These are phyloP conservation scores for Debaryomyces sp. DNA, from an alignment of 1,139 yeast species.

Conservation along the genomic window DNA sequence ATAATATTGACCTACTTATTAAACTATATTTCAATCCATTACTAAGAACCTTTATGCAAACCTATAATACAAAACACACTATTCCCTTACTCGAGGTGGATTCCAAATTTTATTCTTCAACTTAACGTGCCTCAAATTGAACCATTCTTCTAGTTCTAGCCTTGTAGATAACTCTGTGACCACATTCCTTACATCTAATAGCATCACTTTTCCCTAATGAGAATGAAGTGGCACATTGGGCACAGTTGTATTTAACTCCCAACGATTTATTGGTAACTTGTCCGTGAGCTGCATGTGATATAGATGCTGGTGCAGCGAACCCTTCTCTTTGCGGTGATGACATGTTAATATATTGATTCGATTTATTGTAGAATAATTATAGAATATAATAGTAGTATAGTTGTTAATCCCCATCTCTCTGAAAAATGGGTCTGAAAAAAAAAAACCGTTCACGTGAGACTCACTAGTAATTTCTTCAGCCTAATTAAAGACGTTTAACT, in stretches of 20 bases:
- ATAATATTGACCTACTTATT: not conserved
- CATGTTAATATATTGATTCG: slow-evolving; percentile 32
- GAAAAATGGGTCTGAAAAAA: not conserved
- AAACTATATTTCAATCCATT: not conserved
- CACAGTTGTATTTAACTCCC: slow-evolving; percentile 93
- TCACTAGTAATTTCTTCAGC: not conserved
- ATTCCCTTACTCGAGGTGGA: not conserved
- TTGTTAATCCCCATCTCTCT: not conserved
- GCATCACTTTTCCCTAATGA: slow-evolving; percentile 93
- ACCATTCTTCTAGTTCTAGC: slow-evolving; percentile 97
- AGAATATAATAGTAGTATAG: not conserved
- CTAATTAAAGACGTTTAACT: not conserved
- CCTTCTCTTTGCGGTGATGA: slow-evolving; percentile 82
- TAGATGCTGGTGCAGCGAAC: slow-evolving; percentile 82
- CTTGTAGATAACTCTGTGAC: slow-evolving; percentile 95
- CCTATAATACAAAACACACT: slow-evolving; percentile 8
- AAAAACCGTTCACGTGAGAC: slow-evolving; percentile 3
- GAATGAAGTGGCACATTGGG: slow-evolving; percentile 91
- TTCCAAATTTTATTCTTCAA: not conserved
- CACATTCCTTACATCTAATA: slow-evolving; percentile 97
- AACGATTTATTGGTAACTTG: slow-evolving; percentile 67
- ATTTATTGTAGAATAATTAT: not conserved
- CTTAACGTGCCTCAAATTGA: slow-evolving; percentile 53
- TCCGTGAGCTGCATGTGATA: slow-evolving; percentile 64
- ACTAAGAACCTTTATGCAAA: slow-evolving; percentile 1